These are phyloP conservation scores for Jamesozyma rosinii DNA, from an alignment of 805 yeast species.

Conservation along the genomic window DNA sequence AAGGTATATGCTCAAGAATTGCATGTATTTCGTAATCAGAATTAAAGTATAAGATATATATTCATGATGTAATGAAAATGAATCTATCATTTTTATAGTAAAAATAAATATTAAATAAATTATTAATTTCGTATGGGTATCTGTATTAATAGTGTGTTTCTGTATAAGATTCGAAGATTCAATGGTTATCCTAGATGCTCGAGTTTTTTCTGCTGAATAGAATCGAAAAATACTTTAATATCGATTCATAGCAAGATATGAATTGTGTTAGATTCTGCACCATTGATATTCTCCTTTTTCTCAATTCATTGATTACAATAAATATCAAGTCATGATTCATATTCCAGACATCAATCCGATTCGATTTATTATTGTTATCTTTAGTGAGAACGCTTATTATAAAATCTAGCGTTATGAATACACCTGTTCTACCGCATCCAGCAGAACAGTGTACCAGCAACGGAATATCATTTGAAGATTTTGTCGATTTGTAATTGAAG, in stretches of 20 bases:
- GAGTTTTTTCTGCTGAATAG: background rate
- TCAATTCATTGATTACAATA: constrained; percentile 49
- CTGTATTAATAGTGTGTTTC: too few species aligned
- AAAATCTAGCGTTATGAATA: constrained; percentile 62
- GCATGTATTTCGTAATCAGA: too few species aligned
- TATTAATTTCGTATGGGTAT: too few species aligned
- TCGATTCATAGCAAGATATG: constrained; percentile 58
- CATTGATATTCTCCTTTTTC: constrained; percentile 68
- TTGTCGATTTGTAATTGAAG: constrained; percentile 1
- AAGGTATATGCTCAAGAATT: too few species aligned
- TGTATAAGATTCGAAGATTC: too few species aligned
- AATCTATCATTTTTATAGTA: too few species aligned
- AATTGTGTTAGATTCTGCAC: constrained; percentile 70
- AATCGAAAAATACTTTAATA: constrained; percentile 25
- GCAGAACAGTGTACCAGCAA: constrained; percentile 86
- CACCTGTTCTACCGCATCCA: constrained; percentile 94
- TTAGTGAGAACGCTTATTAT: constrained; percentile 30
- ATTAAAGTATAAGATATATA: too few species aligned
- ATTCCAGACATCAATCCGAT: constrained; percentile 35
- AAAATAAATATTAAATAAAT: too few species aligned
- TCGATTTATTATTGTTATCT: constrained; percentile 23
- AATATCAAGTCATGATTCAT: constrained; percentile 46
- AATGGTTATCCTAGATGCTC: background rate
- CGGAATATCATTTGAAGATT: constrained; percentile 32
- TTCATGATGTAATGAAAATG: too few species aligned